A percentile compares a stretch with the other conserved stretches of the same genome.
These are phyloP conservation scores for Coriaria nepalensis DNA, from an alignment of 306 rosid species.

Conservation along the genomic window DNA sequence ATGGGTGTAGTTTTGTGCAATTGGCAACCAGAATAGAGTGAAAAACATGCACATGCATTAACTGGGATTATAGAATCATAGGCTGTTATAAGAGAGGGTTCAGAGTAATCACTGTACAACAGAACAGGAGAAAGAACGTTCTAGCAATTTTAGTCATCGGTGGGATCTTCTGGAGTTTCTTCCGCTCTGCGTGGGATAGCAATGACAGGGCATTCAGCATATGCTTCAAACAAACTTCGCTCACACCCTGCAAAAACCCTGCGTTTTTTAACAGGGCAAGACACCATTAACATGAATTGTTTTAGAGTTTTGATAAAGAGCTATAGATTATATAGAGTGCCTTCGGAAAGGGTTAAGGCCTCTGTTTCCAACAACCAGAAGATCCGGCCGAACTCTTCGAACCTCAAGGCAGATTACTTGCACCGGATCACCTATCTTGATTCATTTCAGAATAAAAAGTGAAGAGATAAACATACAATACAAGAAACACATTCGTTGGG, in stretches of 20 bases:
- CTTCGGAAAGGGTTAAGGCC: conserved; percentile 88
- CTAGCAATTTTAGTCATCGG: conserved; percentile 46
- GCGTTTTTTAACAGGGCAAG: too few species aligned
- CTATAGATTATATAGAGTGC: conserved; percentile 15
- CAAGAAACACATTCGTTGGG: too few species aligned
- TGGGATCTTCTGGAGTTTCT: conserved; percentile 74
- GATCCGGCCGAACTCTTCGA: conserved; percentile 43
- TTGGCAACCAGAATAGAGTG: too few species aligned
- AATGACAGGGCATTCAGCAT: conserved; percentile 82
- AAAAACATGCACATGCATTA: too few species aligned
- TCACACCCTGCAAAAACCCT: conserved; percentile 84
- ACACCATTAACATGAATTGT: too few species aligned
- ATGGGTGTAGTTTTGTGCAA: too few species aligned
- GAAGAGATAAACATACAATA: too few species aligned
- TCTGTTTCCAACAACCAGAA: conserved; percentile 70
- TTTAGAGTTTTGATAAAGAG: too few species aligned
- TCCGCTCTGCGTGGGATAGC: conserved; percentile 78
- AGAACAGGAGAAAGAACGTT: background rate
- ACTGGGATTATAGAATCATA: too few species aligned
- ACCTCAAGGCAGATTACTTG: conserved; percentile 69
- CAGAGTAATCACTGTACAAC: background rate
- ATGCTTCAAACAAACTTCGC: conserved; percentile 79
- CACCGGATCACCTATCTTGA: conserved; percentile 57
- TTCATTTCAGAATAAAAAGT: conserved; percentile 27
- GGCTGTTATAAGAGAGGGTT: too few species aligned